These are phyloP conservation scores for Sclerotiophoma versabilis DNA, from an alignment of 2,329 filamentous ascomycete species.

Conservation along the genomic window DNA sequence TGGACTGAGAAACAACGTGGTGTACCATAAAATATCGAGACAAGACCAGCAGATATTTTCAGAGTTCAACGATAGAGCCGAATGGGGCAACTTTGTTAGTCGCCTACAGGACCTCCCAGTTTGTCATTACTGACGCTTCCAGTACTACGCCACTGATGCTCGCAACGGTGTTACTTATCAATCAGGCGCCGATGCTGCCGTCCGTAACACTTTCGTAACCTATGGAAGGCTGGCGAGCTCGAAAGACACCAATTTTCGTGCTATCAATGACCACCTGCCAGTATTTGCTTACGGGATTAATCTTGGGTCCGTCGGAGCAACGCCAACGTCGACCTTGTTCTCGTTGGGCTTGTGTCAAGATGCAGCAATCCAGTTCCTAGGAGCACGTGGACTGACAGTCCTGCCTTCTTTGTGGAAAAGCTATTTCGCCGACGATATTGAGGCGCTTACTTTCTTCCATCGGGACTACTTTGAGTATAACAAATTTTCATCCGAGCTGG, in stretches of 20 bases:
- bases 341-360: slow-evolving; percentile 80
- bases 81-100: slow-evolving; percentile 82
- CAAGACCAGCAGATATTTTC: slow-evolving; percentile 71
- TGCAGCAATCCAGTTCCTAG: slow-evolving; percentile 79
- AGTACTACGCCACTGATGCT: slow-evolving; percentile 65
- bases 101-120: slow-evolving; percentile 70
- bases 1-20: slow-evolving; percentile 71
- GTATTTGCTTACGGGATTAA: slow-evolving; percentile 74
- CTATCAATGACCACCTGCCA: slow-evolving; percentile 78
- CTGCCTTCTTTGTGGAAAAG: slow-evolving; percentile 83
- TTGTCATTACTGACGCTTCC: slow-evolving; percentile 73
- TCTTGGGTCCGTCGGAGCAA: slow-evolving; percentile 37
- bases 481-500: slow-evolving; percentile 73
- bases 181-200: slow-evolving; percentile 55
- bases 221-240: slow-evolving; percentile 70
- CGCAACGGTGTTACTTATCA: slow-evolving; percentile 53
- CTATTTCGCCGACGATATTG: slow-evolving; percentile 69
- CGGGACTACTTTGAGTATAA: slow-evolving; percentile 71
- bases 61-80: slow-evolving; percentile 74
- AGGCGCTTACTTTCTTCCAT: slow-evolving; percentile 77
- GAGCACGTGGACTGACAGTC: slow-evolving; percentile 74
- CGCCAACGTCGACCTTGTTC: slow-evolving; percentile 58
- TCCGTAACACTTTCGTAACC: slow-evolving; percentile 66
- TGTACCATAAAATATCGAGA: slow-evolving; percentile 70
- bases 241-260: slow-evolving; percentile 69